phyloP scores from a whole-genome alignment of 2,329 filamentous ascomycete species.

The Calonectria pteridis region DNA sequence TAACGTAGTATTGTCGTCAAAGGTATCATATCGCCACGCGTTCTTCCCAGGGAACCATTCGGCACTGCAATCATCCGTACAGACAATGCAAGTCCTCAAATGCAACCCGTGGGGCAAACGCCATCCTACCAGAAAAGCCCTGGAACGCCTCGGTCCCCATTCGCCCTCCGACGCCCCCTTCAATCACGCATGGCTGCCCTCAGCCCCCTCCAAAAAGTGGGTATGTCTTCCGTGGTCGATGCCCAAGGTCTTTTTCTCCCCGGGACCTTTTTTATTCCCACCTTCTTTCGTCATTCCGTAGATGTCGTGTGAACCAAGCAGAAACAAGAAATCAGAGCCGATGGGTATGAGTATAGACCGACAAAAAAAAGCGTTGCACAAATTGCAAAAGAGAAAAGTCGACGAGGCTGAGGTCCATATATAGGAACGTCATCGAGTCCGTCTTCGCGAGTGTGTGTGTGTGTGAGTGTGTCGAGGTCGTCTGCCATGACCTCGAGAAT shows the following conservation, averaged over 20 bases:
- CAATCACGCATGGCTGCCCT: conserved; percentile 37
- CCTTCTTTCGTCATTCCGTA: conserved; percentile 46
- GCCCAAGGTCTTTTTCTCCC: conserved; percentile 38
- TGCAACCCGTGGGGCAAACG: conserved; percentile 40
- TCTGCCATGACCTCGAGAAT: conserved; percentile 31
- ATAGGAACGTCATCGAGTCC: conserved; percentile 34
- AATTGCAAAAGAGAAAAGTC: conserved; percentile 40
- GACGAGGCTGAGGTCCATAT: conserved; percentile 32
- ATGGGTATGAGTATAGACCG: conserved; percentile 46
- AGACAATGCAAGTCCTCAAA: conserved; percentile 46
- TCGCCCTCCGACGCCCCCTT: conserved; percentile 29
- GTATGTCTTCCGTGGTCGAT: conserved; percentile 44
- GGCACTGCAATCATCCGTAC: conserved; percentile 43
- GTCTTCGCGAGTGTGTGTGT: conserved; percentile 24
- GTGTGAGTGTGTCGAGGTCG: conserved; percentile 24
- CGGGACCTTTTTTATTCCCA: conserved; percentile 40
- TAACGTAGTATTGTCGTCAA: conserved; percentile 51
- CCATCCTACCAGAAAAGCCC: conserved; percentile 42
- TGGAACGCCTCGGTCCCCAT: conserved; percentile 43
- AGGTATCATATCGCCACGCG: conserved; percentile 51
- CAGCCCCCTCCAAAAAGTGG: conserved; percentile 35
- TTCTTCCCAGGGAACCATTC: conserved; percentile 40
- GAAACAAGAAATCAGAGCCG: conserved; percentile 49
- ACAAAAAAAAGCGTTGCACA: conserved; percentile 38
- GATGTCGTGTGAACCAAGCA: conserved; percentile 46